Evolutionary conservation across 805 yeast genomes (phyloP).

Genomic region (Ogataea trehaloabstinens): DNA sequence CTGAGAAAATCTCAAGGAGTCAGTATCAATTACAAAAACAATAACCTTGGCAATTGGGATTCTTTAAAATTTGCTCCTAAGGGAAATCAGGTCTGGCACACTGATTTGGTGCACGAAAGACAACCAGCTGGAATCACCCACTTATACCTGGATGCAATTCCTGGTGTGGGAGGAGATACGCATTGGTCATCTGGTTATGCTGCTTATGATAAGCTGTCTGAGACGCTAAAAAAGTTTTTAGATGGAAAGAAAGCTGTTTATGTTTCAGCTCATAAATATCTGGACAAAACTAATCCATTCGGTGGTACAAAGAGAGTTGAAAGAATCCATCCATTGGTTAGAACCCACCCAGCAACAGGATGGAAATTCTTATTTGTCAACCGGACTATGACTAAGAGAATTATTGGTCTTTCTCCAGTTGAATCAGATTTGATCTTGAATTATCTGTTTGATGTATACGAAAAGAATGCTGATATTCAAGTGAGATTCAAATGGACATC

Average conservation of each 20-base stretch:
- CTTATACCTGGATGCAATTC: conserved; percentile 46
- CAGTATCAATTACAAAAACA: conserved; percentile 9
- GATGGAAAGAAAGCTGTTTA: conserved; percentile 48
- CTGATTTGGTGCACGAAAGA: conserved; percentile 49
- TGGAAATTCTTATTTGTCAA: conserved; percentile 54
- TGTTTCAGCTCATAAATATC: conserved; percentile 36
- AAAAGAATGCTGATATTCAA: conserved; percentile 50
- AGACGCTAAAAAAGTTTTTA: conserved; percentile 45
- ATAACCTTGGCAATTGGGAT: conserved; percentile 13
- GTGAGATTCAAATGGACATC: conserved; percentile 47
- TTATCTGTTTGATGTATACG: conserved; percentile 41
- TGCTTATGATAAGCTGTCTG: conserved; percentile 51
- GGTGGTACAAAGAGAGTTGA: conserved; percentile 43
- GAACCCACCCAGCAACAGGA: conserved; percentile 63
- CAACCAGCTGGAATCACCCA: conserved; percentile 51
- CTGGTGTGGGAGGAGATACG: conserved; percentile 52
- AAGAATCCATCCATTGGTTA: conserved; percentile 55
- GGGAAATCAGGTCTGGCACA: conserved; percentile 41
- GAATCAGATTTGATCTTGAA: conserved; percentile 47
- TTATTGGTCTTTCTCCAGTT: conserved; percentile 47
- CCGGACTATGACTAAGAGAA: conserved; percentile 45
- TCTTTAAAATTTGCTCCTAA: conserved; percentile 12
- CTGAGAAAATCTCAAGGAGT: conserved; percentile 22
- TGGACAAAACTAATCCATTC: conserved; percentile 39
- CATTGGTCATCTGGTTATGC: conserved; percentile 52